Evolutionary conservation across 148 eudicot genomes (phyloP).

Genomic region (Silene conica): DNA sequence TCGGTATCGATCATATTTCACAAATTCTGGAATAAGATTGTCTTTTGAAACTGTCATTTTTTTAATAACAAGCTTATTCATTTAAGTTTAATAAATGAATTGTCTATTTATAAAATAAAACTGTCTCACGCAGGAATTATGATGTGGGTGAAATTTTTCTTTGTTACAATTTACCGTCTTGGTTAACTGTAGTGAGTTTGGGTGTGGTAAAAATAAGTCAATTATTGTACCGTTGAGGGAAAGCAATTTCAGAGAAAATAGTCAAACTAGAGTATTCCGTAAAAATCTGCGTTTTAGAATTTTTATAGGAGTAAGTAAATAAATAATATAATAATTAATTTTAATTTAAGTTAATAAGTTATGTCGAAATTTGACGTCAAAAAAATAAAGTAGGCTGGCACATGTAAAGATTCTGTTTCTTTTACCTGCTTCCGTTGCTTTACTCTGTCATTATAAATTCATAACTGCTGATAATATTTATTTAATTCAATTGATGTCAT

Average conservation of each 20-base stretch:
- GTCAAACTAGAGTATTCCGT: neutral
- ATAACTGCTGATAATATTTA: neutral
- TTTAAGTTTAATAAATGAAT: no score
- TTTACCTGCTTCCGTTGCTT: slow-evolving; percentile 20
- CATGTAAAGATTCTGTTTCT: slow-evolving; percentile 20
- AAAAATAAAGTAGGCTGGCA: neutral
- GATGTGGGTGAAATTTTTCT: neutral
- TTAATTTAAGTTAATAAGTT: neutral
- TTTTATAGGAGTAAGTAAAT: neutral
- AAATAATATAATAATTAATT: neutral
- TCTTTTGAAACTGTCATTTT: no score
- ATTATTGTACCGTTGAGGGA: neutral
- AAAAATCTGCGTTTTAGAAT: neutral
- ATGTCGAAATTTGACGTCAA: neutral
- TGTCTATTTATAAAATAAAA: no score
- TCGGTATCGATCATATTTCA: neutral
- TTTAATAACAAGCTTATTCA: no score
- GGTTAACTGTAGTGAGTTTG: no score
- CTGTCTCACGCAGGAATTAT: no score
- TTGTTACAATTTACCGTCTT: neutral
- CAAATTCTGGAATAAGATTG: no score
- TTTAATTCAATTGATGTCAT: neutral
- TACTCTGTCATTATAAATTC: neutral
- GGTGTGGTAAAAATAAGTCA: slow-evolving; percentile 10
- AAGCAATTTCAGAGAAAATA: neutral